Evolutionary conservation across 129 eudicot genomes (phyloP).

Genomic region (Arctium minus): DNA sequence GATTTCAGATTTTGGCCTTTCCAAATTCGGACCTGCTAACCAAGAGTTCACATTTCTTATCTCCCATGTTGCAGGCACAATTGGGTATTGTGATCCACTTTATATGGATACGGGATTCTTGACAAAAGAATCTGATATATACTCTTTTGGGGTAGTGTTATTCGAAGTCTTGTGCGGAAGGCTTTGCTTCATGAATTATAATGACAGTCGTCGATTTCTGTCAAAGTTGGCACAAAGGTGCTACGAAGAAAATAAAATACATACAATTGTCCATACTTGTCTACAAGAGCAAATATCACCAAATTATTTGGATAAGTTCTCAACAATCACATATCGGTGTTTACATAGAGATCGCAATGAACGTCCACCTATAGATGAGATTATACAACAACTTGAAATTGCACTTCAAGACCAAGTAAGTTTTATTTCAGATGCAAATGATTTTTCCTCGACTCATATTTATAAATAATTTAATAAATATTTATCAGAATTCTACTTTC

Average conservation of each 20-base stretch:
- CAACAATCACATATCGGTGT: neutral
- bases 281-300: neutral
- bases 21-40: neutral
- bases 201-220: neutral
- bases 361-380: neutral
- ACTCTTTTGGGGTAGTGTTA: conserved; percentile 4
- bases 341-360: neutral
- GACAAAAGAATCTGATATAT: neutral
- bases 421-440: no score
- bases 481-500: neutral
- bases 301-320: neutral
- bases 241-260: neutral
- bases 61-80: neutral
- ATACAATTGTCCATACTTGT: neutral
- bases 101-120: neutral
- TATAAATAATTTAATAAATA: no score
- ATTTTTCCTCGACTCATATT: neutral
- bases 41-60: neutral
- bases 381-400: neutral
- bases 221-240: neutral
- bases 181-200: neutral
- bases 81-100: neutral
- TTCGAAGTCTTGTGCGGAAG: neutral
- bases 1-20: neutral
- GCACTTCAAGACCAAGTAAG: neutral